Percentiles rank a stretch among this genome's conserved stretches.
Evolutionary conservation across 2,329 filamentous ascomycete species (phyloP).

Genomic region (Lanzia echinophila): DNA sequence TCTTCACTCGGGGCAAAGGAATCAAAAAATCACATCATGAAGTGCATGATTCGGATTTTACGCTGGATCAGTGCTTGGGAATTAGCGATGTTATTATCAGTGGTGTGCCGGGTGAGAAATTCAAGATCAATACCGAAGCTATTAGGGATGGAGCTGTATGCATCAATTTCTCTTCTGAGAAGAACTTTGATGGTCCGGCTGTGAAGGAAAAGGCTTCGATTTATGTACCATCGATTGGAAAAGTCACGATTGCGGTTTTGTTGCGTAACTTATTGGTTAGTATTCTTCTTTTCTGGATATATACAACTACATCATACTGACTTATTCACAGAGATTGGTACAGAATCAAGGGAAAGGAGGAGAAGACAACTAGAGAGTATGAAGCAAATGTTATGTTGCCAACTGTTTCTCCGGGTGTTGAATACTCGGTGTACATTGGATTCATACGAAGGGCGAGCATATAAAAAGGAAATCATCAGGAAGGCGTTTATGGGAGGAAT

Average conservation of each 20-base stretch:
- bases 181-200: conserved; percentile 79
- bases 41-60: conserved; percentile 71
- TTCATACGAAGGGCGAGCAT: no score
- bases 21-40: conserved; percentile 81
- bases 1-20: conserved; percentile 85
- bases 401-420: no score
- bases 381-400: no score
- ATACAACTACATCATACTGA: not conserved
- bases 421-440: no score
- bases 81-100: conserved; percentile 92
- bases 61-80: conserved; percentile 72
- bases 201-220: conserved; percentile 95
- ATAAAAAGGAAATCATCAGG: no score
- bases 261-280: conserved; percentile 69
- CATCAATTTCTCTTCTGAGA: conserved; percentile 95
- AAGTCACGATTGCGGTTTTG: conserved; percentile 91
- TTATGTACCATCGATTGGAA: conserved; percentile 94
- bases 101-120: conserved; percentile 80
- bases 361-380: no score
- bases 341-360: conserved; percentile 6
- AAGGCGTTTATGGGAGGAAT: no score
- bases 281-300: not conserved
- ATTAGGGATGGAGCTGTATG: conserved; percentile 91
- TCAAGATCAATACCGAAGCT: conserved; percentile 80
- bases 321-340: conserved; percentile 1